Evolutionary conservation across 768 basidiomycete genomes (phyloP).

Genomic region (Sporobolomyces roseus): DNA sequence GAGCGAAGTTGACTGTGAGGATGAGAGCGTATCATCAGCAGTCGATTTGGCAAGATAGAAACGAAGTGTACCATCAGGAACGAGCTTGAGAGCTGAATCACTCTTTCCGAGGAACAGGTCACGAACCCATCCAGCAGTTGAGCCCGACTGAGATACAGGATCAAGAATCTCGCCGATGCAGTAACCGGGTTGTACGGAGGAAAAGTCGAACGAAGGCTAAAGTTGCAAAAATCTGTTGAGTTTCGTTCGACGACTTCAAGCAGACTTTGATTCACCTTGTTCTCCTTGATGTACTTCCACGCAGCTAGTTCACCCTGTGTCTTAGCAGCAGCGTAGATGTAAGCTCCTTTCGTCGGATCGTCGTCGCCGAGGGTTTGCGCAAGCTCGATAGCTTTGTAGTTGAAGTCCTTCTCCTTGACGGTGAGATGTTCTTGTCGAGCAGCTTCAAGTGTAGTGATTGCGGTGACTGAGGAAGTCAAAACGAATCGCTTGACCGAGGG

Average conservation of each 20-base stretch:
- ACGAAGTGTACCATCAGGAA: background rate
- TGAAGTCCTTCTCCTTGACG: background rate
- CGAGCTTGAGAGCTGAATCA: background rate
- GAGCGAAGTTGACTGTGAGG: background rate
- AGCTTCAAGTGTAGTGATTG: background rate
- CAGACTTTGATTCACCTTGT: background rate
- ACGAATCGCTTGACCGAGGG: slow-evolving; percentile 16
- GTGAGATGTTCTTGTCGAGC: background rate
- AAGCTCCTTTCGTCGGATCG: slow-evolving; percentile 1
- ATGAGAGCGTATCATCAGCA: background rate
- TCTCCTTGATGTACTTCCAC: slow-evolving; percentile 14
- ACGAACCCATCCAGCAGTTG: background rate
- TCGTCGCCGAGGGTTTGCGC: slow-evolving; percentile 1
- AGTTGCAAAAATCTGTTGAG: background rate
- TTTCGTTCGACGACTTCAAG: background rate
- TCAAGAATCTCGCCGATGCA: slow-evolving; percentile 6
- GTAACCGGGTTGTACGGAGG: slow-evolving; percentile 8
- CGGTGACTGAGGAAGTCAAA: slow-evolving; percentile 9
- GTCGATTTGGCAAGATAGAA: too few species aligned
- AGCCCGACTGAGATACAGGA: background rate
- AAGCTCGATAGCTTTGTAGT: slow-evolving; percentile 8
- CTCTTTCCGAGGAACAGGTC: background rate
- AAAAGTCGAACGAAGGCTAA: slow-evolving; percentile 15
- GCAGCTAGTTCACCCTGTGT: slow-evolving; percentile 42
- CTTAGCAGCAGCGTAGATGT: slow-evolving; percentile 61